phyloP scores from a whole-genome alignment of 148 eudicot species.

The Camellia sinensis region DNA sequence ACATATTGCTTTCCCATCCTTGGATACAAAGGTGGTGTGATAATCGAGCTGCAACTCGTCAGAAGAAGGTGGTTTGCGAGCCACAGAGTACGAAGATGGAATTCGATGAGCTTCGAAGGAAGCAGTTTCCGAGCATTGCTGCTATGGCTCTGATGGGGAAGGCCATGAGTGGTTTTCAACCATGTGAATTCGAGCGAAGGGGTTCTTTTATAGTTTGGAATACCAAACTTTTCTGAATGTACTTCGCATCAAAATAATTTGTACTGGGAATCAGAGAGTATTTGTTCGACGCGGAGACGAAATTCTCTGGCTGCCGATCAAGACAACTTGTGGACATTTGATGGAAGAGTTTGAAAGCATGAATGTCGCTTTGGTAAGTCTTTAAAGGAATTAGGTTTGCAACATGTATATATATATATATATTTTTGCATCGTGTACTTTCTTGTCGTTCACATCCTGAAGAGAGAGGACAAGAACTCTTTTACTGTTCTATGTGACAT shows the following conservation, averaged over 20 bases:
- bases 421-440: too few relatives aligned
- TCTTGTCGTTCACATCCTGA: too few relatives aligned
- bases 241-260: neutral
- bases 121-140: conserved; percentile 79
- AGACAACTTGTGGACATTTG: neutral
- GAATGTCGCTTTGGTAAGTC: neutral
- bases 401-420: too few relatives aligned
- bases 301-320: neutral
- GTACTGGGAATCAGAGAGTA: neutral
- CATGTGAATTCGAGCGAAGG: conserved; percentile 52
- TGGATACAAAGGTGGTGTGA: conserved; percentile 86
- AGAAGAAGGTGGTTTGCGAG: conserved; percentile 53
- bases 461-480: too few relatives aligned
- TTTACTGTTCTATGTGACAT: too few relatives aligned
- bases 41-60: conserved; percentile 15
- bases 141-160: conserved; percentile 86
- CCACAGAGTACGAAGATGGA: conserved; percentile 48
- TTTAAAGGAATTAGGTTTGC: too few relatives aligned
- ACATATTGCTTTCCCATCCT: conserved; percentile 39
- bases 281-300: neutral
- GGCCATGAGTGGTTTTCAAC: conserved; percentile 56
- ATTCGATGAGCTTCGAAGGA: conserved; percentile 47
- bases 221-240: conserved; percentile 36
- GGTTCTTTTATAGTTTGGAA: conserved; percentile 82
- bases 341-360: neutral